Evolutionary conservation across 1,139 yeast species (phyloP).

Genomic region (Saccharomyces hybrid): DNA sequence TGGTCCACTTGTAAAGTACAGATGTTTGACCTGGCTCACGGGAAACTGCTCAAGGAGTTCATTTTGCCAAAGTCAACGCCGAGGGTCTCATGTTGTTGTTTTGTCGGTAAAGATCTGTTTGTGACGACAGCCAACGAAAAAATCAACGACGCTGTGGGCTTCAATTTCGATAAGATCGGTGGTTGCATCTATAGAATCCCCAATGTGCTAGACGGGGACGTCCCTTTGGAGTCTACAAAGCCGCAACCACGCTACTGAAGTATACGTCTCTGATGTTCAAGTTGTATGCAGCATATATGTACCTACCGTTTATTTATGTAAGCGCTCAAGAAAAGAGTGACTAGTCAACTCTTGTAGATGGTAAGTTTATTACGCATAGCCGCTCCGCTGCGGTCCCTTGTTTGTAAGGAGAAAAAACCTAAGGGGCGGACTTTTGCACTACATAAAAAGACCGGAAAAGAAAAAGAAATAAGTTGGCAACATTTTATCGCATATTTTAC

Average conservation of each 20-base stretch:
- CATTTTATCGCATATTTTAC: background rate
- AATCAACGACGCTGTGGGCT: slow-evolving; percentile 8
- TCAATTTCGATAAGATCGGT: slow-evolving; percentile 9
- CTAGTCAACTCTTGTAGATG: too few species aligned
- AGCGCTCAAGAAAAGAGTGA: background rate
- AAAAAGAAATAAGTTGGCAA: background rate
- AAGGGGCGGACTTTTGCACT: background rate
- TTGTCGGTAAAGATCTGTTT: slow-evolving; percentile 67
- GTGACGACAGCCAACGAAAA: slow-evolving; percentile 60
- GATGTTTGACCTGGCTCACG: slow-evolving; percentile 41
- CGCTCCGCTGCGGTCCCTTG: background rate
- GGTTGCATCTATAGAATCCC: slow-evolving; percentile 14
- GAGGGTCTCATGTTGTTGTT: slow-evolving; percentile 59
- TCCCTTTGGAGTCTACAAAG: background rate
- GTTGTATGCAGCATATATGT: background rate
- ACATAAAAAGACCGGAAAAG: background rate
- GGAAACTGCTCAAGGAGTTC: slow-evolving; percentile 46
- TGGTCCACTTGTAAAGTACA: slow-evolving; percentile 55
- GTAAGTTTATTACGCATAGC: background rate
- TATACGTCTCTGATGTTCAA: background rate
- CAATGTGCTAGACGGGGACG: slow-evolving; percentile 3
- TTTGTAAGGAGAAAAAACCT: background rate
- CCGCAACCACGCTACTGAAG: background rate
- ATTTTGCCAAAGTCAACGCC: slow-evolving; percentile 54
- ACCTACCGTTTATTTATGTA: background rate